Base-by-base conservation (phyloP, 495 filamentous ascomycete genomes). In the Usnea hakonensis region DNA sequence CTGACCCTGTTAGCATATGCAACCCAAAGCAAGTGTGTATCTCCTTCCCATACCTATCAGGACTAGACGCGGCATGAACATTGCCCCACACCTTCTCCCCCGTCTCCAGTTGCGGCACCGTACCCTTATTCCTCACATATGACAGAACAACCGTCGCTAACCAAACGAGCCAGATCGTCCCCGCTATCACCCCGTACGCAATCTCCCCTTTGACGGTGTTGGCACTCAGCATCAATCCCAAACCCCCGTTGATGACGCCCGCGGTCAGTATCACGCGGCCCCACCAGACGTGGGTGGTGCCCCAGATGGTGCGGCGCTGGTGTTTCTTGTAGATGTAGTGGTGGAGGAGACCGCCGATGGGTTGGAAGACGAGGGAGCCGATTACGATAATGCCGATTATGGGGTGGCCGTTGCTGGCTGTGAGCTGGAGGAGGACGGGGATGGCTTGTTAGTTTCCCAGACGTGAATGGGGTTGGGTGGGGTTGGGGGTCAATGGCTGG, bases 241-340 rank as follows among this genome's bases (percentile, higher is more conserved):
- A 71, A 0, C 88, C 88, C 56, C 82, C 89, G 71, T 90, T 91
- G 59, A 90, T 75, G 38, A 89, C 75, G 3, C 84, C 89, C n/a
- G 89, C 66, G 5, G 78, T 67, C 30, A 91, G 78, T 38, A 89
- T 65, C 8, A 71, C 50, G 1, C 89, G 81, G 5, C 89, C 89
- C 62, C 78, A 82, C 87, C 89, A 90, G 66, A 87, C 83, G 69
- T 92, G 89, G 5, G 73, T 67, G 59, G 84, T 73, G n/a, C 79
- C 81, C 70, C 86, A 75, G 6, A 76, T 8, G 14, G 80, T 80
- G 16, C 85, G 85, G 8, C 62, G 48, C 32, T 77, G 69, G 2
- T 73, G 69, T 62, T 78, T 79, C 65, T 72, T 89, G 57, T 81
- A 76, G 43, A 72, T 67, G 16, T 44, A 36, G 67, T 91, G 89